Conservation (phyloP, 371 early-diverging fungal species). For the Conidiobolus incongruus region DNA sequence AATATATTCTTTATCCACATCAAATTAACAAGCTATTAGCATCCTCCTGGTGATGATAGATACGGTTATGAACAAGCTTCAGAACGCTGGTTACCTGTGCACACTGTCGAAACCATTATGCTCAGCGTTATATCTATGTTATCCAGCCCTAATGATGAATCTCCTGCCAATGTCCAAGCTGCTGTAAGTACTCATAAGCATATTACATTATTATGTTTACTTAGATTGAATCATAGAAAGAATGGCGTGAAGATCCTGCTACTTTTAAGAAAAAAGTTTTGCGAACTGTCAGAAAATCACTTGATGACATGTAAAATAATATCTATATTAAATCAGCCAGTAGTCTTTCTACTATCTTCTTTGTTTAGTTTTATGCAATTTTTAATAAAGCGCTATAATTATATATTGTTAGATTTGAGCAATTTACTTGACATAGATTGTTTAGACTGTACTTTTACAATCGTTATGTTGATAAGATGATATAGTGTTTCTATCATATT, state of each 20-base stretch:
- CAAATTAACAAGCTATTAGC: constrained; percentile 12
- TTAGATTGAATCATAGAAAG: constrained; percentile 21
- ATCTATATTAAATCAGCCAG: no score
- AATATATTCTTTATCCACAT: neutral
- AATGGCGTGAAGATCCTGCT: constrained; percentile 38
- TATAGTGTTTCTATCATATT: no score
- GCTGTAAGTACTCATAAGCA: constrained; percentile 37
- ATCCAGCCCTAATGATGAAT: constrained; percentile 79
- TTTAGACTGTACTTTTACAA: no score
- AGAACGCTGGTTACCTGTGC: constrained; percentile 87
- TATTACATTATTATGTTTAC: neutral
- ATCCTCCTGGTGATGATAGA: constrained; percentile 62
- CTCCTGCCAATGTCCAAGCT: constrained; percentile 82
- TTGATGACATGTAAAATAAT: no score
- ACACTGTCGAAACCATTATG: constrained; percentile 84
- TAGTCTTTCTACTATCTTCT: no score
- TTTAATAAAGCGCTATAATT: no score
- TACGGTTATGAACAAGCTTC: constrained; percentile 77
- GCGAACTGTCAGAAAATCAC: constrained; percentile 39
- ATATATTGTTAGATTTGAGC: no score
- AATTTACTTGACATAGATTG: no score
- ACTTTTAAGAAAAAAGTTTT: constrained; percentile 53
- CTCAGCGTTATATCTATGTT: constrained; percentile 73
- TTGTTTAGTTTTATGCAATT: no score
- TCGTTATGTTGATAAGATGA: no score